These are phyloP conservation scores for Saccharomyces cerevisiae DNA, from an alignment of 805 yeast genomes.

Conservation along the genomic window DNA sequence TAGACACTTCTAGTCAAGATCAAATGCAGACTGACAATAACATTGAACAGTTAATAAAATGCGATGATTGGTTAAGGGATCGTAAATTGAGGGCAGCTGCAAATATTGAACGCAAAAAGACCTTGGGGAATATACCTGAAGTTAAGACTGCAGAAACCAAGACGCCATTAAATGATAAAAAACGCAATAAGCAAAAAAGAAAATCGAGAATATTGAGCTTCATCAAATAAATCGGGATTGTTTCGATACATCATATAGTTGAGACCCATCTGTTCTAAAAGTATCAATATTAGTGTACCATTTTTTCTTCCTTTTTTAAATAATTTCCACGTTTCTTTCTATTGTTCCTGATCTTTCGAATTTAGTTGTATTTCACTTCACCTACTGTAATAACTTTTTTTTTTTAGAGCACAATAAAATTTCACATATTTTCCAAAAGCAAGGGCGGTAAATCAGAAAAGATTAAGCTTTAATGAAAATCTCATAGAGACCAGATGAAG, in stretches of 20 bases:
- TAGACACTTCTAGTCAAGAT: neutral
- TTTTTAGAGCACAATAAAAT: neutral
- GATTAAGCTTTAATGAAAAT: neutral
- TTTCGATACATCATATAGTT: neutral
- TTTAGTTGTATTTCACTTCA: neutral
- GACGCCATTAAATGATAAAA: neutral
- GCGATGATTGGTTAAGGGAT: slow-evolving; percentile 18
- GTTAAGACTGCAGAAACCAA: neutral
- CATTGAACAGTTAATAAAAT: slow-evolving; percentile 16
- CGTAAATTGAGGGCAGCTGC: neutral
- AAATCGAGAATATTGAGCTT: slow-evolving; percentile 24
- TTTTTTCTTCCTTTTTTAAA: neutral
- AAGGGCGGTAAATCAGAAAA: neutral
- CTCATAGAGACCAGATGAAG: neutral
- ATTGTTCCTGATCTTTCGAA: neutral
- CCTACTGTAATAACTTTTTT: neutral
- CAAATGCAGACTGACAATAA: slow-evolving; percentile 12
- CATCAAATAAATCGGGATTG: slow-evolving; percentile 1
- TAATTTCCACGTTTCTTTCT: neutral
- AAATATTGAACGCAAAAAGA: neutral
- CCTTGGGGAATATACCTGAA: neutral
- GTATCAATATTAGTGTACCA: neutral
- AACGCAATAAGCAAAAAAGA: slow-evolving; percentile 9
- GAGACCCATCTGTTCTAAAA: neutral
- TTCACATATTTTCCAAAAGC: neutral